Base-by-base conservation (phyloP, 2,329 filamentous ascomycete species). In the Ophiostoma australiae region DNA sequence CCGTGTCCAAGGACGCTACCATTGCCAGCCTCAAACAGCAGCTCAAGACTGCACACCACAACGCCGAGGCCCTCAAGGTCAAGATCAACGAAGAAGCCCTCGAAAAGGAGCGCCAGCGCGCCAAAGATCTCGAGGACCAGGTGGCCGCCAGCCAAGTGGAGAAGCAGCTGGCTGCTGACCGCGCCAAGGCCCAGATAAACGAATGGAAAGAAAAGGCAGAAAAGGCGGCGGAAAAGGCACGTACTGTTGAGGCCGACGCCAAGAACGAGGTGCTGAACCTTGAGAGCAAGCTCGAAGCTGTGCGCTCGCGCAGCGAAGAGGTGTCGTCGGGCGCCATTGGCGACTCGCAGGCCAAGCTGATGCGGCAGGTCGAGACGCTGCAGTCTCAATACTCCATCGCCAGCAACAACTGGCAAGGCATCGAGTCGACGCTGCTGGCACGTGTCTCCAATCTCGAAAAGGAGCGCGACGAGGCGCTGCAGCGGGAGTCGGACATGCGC, bases 371-470 rank as follows among this genome's bases (percentile, higher is more conserved):
- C 70, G 95, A 99, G 81, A 97, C 92, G 0, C 82, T 99, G 52
- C 95, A 99, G 80, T 95, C 92, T 7, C 96, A 99, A 78, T 97
- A 99, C 80, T 89, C 93, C 0, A 89, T 96, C 70, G 95, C 95
- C 1, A 95, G 92, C 75, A 93, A 97, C 77, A 99, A 99, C 76
- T 99, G 96, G 95, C 94, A 97, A 78, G 92, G 93, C 0, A 96
- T 99, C 73, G 94, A 99, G 79, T 88, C 91, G 11, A 96, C 92
- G 2, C 81, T 99, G 41, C 86, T 94, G 69, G 88, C 92, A 31
- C 88, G 94, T 71, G 85, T 95, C 13, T 85, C 89, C 4, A 90
- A 84, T 68, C 83, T 98, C 11, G 95, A 99, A 79, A 95, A 91
- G 78, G 96, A 99, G 79, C 88, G 92, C 71, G 94, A 98, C 77